Evolutionary conservation across 2,329 filamentous ascomycete genomes (phyloP).

Genomic region (Penicillium glabrum): DNA sequence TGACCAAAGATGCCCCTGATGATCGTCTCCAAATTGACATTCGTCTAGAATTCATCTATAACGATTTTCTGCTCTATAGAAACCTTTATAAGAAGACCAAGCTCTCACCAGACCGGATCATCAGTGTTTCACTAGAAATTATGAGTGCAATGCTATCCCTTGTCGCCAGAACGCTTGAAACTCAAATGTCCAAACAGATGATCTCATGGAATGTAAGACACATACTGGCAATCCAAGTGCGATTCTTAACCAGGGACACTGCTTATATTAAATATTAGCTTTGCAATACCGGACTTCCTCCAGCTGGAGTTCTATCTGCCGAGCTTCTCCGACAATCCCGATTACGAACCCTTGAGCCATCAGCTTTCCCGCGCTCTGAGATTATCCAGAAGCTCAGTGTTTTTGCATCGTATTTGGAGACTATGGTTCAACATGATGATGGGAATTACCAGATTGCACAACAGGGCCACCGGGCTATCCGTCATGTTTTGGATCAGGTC

Average conservation of each 20-base stretch:
- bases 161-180: conserved; percentile 8
- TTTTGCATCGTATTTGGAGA: conserved; percentile 25
- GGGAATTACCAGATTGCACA: conserved; percentile 26
- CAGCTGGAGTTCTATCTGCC: conserved; percentile 28
- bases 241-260: neutral
- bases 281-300: conserved; percentile 26
- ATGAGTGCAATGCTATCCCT: conserved; percentile 17
- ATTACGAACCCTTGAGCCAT: neutral
- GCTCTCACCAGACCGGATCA: conserved; percentile 15
- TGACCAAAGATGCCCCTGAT: neutral
- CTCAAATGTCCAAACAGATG: conserved; percentile 4
- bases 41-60: conserved; percentile 24
- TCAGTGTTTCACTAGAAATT: conserved; percentile 24
- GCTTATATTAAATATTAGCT: neutral
- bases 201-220: conserved; percentile 19
- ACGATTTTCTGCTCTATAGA: conserved; percentile 25
- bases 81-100: conserved; percentile 20
- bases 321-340: conserved; percentile 26
- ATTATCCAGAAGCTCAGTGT: conserved; percentile 30
- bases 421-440: conserved; percentile 19
- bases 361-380: conserved; percentile 23
- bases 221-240: neutral
- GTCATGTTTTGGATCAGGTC: conserved; percentile 23
- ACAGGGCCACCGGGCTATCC: conserved; percentile 21
- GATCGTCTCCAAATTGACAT: conserved; percentile 14